These are phyloP conservation scores for Coelastrella sp. DNA, from an alignment of 139 green algal genomes.

Conservation along the genomic window DNA sequence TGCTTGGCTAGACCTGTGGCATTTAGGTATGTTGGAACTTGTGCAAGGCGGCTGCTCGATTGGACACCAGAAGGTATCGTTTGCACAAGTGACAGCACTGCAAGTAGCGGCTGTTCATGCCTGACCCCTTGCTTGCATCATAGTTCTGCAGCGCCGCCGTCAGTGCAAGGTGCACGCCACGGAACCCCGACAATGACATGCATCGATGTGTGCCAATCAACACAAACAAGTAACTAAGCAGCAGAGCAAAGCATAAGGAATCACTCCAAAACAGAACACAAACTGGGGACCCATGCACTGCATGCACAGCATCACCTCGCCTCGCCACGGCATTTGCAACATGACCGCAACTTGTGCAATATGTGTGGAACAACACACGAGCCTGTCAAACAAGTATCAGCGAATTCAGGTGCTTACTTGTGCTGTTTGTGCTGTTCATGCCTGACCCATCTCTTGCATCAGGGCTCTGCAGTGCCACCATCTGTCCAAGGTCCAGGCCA, in stretches of 20 bases:
- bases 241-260: no score
- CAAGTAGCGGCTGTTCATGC: no score
- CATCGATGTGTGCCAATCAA: no score
- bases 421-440: background rate
- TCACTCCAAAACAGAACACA: no score
- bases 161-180: no score
- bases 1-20: background rate
- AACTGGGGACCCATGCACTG: background rate
- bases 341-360: slow-evolving; percentile 24
- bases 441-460: background rate
- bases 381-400: background rate
- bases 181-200: background rate
- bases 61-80: no score
- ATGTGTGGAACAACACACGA: background rate
- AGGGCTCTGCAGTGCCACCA: background rate
- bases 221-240: background rate
- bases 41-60: no score
- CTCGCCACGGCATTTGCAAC: background rate
- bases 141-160: no score
- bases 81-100: no score
- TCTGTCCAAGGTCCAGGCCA: background rate
- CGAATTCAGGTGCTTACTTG: background rate
- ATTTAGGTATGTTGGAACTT: background rate
- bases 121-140: no score
- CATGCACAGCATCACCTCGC: background rate